These are phyloP conservation scores for Exophiala aquamarina DNA, from an alignment of 2,329 filamentous ascomycete species.

Conservation along the genomic window DNA sequence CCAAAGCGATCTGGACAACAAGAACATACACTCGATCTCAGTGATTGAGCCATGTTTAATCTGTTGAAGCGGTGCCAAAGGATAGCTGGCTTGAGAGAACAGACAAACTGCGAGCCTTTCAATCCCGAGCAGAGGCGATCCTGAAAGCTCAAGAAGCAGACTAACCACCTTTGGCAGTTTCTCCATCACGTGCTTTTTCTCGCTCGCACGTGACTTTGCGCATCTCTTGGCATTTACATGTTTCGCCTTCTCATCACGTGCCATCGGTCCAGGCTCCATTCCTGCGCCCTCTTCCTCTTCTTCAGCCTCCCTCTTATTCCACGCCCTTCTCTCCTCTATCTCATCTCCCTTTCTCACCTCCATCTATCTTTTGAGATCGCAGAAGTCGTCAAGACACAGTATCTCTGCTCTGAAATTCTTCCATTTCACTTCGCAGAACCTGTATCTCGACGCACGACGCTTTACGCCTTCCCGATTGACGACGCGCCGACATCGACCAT, in stretches of 20 bases:
- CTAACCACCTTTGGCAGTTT: neutral
- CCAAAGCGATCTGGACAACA: conserved; percentile 4
- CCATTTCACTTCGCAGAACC: neutral
- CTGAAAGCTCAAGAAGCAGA: neutral
- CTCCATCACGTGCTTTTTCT: neutral
- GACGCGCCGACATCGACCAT: conserved; percentile 40
- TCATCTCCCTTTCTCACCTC: conserved; percentile 15
- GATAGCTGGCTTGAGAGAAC: neutral
- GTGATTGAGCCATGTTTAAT: conserved; percentile 55
- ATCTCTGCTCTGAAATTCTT: conserved; percentile 8
- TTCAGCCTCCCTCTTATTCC: conserved; percentile 2
- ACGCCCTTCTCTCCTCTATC: conserved; percentile 11
- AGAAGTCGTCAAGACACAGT: conserved; percentile 12
- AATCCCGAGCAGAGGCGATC: too few relatives aligned
- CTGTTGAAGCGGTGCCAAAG: conserved; percentile 4
- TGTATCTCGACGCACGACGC: neutral
- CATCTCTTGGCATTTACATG: neutral
- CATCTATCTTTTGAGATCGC: conserved; percentile 12
- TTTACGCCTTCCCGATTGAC: conserved; percentile 31
- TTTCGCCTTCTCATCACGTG: too few relatives aligned
- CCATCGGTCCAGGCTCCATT: too few relatives aligned
- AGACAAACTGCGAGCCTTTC: too few relatives aligned
- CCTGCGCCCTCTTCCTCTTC: neutral
- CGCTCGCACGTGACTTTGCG: conserved; percentile 14
- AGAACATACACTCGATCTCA: conserved; percentile 59